Base-by-base conservation (phyloP, 2,329 filamentous ascomycete genomes). In the Neopestalotiopsis rosae region DNA sequence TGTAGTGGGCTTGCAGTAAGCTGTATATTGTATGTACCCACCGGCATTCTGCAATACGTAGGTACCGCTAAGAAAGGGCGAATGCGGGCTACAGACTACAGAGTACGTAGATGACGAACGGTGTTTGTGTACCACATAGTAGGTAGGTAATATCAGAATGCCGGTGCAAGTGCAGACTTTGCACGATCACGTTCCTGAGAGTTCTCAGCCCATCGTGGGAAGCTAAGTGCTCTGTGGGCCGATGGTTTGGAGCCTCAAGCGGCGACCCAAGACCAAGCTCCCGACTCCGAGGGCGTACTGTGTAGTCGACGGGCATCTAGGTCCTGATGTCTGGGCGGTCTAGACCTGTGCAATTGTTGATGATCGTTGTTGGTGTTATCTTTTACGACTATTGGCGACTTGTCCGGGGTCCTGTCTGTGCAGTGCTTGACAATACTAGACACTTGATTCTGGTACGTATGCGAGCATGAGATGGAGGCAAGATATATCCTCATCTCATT, bases 171-270 rank as follows among this genome's bases (percentile, higher is more conserved):
- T 45, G 56, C 65, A 61, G 66, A 34, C 24, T 38, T 38, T 30
- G 66, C n/a, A 17, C 30, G 66, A 56, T 67, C 66, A 67, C 40
- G 66, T 67, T 67, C 59, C 66, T 67, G 66, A 45, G 17, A 56
- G 42, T 42, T 52, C 45, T 20, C 45, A 52, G 45, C n/a, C 59
- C 28, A 34, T 45, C 30, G 49, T 66, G 17, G 17, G 20, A 32
- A 49, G 24, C 30, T 24, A 42, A 20, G n/a, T 52, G 57, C 20
- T 17, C 45, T 52, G 62, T 65, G 62, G 64, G 28, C 45, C 64
- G 58, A 67, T 61, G 52, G 64, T 40, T 45, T 61, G 30, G 65
- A 67, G 65, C 65, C 65, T 67, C 65, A 67, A 20, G n/a, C 52
- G 20, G n/a, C 52, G 20, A n/a, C 42, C 24, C 20, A 40, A 52